Evolutionary conservation across 2,329 filamentous ascomycete genomes (phyloP).

Genomic region (Epicoccum sorghinum): DNA sequence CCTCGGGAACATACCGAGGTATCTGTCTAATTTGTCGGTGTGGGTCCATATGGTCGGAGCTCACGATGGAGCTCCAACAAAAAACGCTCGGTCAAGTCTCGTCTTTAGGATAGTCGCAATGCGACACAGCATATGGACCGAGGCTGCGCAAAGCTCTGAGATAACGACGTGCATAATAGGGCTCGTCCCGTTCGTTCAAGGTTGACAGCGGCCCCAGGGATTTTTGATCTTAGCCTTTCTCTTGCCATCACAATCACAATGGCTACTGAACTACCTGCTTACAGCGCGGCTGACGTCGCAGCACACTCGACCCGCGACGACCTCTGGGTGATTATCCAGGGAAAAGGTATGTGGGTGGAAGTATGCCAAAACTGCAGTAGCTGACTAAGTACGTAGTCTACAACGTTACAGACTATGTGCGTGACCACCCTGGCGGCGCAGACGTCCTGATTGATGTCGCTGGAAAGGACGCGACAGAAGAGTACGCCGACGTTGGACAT

Average conservation of each 20-base stretch:
- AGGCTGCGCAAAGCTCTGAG: slow-evolving; percentile 15
- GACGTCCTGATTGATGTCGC: slow-evolving; percentile 51
- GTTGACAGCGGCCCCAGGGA: slow-evolving; percentile 4
- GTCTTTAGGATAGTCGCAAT: slow-evolving; percentile 6
- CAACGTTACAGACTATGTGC: slow-evolving; percentile 62
- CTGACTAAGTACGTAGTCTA: slow-evolving; percentile 55
- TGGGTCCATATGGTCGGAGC: slow-evolving; percentile 16
- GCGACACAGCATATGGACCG: slow-evolving; percentile 9
- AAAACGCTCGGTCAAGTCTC: slow-evolving; percentile 14
- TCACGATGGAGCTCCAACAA: slow-evolving; percentile 7
- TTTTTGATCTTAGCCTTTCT: not conserved
- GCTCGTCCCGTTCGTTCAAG: slow-evolving; percentile 13
- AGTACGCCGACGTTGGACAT: slow-evolving; percentile 54
- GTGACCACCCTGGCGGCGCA: slow-evolving; percentile 61
- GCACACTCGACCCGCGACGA: slow-evolving; percentile 56
- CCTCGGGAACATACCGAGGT: slow-evolving; percentile 17
- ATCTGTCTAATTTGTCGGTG: slow-evolving; percentile 7
- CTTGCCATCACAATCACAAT: not conserved
- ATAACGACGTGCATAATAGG: slow-evolving; percentile 16
- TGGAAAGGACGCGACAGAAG: slow-evolving; percentile 51
- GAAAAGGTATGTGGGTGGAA: slow-evolving; percentile 41
- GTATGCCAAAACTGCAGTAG: too few species aligned
- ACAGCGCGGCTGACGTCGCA: slow-evolving; percentile 53
- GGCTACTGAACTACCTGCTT: slow-evolving; percentile 23
- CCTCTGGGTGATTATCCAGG: slow-evolving; percentile 61